Base-by-base conservation (phyloP, 768 basidiomycete genomes). In the Lactarius sanguifluus region DNA sequence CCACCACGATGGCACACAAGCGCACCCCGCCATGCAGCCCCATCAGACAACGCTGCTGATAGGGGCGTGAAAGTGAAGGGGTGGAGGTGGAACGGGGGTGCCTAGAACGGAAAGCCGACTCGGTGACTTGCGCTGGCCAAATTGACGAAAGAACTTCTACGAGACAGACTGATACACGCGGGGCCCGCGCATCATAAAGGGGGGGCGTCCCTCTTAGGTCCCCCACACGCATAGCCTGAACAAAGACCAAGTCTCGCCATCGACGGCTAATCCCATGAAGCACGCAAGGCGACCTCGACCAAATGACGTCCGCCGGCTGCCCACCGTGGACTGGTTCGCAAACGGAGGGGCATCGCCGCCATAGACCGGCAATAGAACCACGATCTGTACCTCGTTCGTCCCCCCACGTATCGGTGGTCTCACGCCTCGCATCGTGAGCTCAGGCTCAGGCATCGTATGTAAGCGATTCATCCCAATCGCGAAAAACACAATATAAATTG, bases 231-330 rank as follows among this genome's bases (percentile, higher is more conserved):
- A 34, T 38, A 52, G 23, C 43, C 40, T 66, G 15, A 56, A 18
- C 47, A 57, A 40, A 62, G 61, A 59, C 45, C 36, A 20, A 61
- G 61, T 36, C 54, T 60, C 50, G 2, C 61, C 69, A 47, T 64
- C 64, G 57, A 68, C 61, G 47, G 50, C 43, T 55, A 38, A 65
- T 54, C 56, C 41, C 61, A 58, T 34, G 23, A 25, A 66, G 57
- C 25, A 62, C 36, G 52, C 50, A 45, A 54, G 38, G 25, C 13
- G 32, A 55, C 12, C 56, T 9, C 15, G 25, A 12, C 30, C 55
- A 25, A 25, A 32, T 20, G 16, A 30, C 32, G 25, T 67, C 57
- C 30, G 59, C 62, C 36, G 59, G 23, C 38, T 34, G 36, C 63
- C 40, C 30, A 63, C 62, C n/a, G 59, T 50, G 50, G 61, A n/a